Conservation (phyloP, 176 grass and related monocot genomes). For the Oryza coarctata region DNA sequence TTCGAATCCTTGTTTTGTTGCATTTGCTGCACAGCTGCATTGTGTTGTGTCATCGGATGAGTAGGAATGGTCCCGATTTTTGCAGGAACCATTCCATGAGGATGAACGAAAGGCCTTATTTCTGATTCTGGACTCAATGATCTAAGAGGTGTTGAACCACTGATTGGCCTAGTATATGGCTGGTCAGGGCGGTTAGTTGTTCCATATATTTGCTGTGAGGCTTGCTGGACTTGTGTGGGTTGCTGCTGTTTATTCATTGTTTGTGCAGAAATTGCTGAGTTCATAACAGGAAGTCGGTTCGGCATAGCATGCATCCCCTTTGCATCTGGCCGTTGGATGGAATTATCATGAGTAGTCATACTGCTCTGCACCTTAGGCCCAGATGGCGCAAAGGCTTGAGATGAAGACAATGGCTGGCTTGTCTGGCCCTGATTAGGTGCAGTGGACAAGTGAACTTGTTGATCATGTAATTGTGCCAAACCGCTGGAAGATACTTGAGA, state of each 20-base stretch:
- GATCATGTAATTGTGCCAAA: constrained; percentile 45
- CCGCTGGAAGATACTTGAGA: constrained; percentile 61
- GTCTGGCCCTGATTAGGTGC: constrained; percentile 53
- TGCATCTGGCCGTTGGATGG: constrained; percentile 35
- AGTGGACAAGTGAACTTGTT: constrained; percentile 40
- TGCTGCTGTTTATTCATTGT: constrained; percentile 44
- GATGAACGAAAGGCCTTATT: constrained; percentile 37
- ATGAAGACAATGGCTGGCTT: constrained; percentile 33
- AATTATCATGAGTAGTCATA: constrained; percentile 33
- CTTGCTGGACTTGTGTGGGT: constrained; percentile 42
- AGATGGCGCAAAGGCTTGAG: constrained; percentile 38
- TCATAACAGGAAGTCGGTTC: constrained; percentile 42
- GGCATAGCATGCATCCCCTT: constrained; percentile 35
- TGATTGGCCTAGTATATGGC: constrained; percentile 42
- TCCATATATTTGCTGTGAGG: constrained; percentile 48
- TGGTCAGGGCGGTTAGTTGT: constrained; percentile 33
- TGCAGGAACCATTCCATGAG: constrained; percentile 42
- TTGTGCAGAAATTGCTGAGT: constrained; percentile 36
- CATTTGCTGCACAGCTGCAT: constrained; percentile 34
- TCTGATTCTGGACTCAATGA: constrained; percentile 22
- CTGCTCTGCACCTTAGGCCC: constrained; percentile 35
- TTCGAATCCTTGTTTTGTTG: constrained; percentile 53
- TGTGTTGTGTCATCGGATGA: constrained; percentile 36
- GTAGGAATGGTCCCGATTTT: constrained; percentile 24
- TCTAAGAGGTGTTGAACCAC: constrained; percentile 43